Base-by-base conservation (phyloP, 176 grass and related monocot genomes). In the Aegilops umbellulata region DNA sequence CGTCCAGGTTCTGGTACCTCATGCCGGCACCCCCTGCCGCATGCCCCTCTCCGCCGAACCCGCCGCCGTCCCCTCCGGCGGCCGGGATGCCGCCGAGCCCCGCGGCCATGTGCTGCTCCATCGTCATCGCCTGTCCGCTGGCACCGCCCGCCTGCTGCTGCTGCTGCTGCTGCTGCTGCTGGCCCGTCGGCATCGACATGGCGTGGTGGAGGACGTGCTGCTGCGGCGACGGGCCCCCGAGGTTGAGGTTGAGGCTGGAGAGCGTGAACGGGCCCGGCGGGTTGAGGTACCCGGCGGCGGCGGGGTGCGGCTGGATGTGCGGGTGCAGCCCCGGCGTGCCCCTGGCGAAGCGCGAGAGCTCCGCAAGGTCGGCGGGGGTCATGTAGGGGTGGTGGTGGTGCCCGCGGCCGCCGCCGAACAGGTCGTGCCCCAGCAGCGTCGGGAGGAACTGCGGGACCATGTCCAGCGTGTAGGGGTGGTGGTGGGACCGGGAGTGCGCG, bases 1-100 rank as follows among this genome's bases (percentile, higher is more conserved):
- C 87, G 80, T 93, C 94, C 79, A 96, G 78, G 80, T 73, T 90
- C 71, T 78, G 89, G 82, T 88, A 96, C 84, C 86, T 92, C 23
- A 87, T 64, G 27, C 79, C 66, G 4, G 63, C 47, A 4, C 27
- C 42, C 55, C 82, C 41, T 11, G 58, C 71, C 8, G 58, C 71
- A 58, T 58, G 55, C 32, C 26, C 29, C 51, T 90, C 90, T 12
- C 19, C 65, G 16, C 11, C 57, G 22, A 90, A 92, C 44, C 83
- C 75, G 26, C 60, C 75, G 25, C 39, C 87, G 7, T 88, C 68
- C 0, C 26, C 66, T 75, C 58, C 66, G 77, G 80, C 14, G 69
- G 76, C 55, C 19, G 55, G 7, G 55, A 58, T 9, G 51, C 87
- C 82, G 70, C 30, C 19, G 39, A 88, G 78, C 31, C 77, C 68